These are phyloP conservation scores for Bryum argenteum DNA, from an alignment of 225 moss, liverwort and hornwort genomes.

Conservation along the genomic window DNA sequence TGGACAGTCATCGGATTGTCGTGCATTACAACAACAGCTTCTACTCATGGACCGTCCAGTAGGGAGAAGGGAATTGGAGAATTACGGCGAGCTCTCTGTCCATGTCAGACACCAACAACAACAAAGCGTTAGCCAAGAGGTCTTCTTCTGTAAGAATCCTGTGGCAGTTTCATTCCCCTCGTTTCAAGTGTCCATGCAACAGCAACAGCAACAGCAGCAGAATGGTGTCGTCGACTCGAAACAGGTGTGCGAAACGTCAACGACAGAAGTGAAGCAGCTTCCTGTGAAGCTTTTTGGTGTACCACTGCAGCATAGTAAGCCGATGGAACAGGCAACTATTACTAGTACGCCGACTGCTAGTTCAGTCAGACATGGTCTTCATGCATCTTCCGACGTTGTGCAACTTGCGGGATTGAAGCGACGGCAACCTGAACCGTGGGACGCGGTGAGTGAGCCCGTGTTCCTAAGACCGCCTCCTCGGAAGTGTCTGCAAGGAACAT, in stretches of 20 bases:
- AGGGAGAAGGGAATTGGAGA: constrained; percentile 39
- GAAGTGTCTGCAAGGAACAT: constrained; percentile 46
- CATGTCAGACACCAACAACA: constrained; percentile 35
- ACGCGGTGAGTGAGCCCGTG: constrained; percentile 24
- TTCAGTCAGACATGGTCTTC: constrained; percentile 26
- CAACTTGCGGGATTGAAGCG: constrained; percentile 35
- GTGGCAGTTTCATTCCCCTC: background rate
- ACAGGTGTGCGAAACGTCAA: constrained; percentile 1
- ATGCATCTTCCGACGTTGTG: constrained; percentile 13
- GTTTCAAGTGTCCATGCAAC: constrained; percentile 5
- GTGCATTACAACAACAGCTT: constrained; percentile 14
- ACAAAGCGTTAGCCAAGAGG: constrained; percentile 14
- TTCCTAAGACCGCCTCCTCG: constrained; percentile 54
- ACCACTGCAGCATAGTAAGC: constrained; percentile 46
- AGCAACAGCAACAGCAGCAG: background rate
- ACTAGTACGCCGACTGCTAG: background rate
- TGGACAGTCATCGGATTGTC: constrained; percentile 40
- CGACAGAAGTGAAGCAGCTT: background rate
- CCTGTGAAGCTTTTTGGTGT: constrained; percentile 71
- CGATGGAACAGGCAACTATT: constrained; percentile 14
- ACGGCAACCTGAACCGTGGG: constrained; percentile 38
- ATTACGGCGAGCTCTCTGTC: constrained; percentile 58
- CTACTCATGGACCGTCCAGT: constrained; percentile 25
- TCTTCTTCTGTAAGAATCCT: background rate
- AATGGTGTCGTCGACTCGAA: constrained; percentile 33